Percentiles rank a stretch among this genome's conserved stretches.
These are phyloP conservation scores for Phytophthora fragariae DNA, from an alignment of 352 stramenopile species.

Conservation along the genomic window DNA sequence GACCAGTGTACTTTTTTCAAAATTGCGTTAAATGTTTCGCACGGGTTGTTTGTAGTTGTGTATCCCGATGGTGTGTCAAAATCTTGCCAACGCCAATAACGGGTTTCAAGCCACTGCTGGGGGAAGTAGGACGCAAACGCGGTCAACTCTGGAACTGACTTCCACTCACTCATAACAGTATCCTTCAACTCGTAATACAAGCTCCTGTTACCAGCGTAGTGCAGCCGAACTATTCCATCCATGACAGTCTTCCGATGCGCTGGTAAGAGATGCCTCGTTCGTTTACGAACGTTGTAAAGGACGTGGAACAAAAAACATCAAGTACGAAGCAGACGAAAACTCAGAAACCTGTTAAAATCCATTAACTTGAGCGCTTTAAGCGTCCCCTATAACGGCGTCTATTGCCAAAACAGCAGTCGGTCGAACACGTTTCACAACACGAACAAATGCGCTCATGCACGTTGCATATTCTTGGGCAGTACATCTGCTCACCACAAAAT, in stretches of 20 bases:
- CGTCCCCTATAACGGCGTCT: not conserved
- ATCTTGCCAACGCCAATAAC: conserved; percentile 1
- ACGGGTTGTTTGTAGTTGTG: conserved; percentile 6
- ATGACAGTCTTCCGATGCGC: not conserved
- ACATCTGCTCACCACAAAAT: not conserved
- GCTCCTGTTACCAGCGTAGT: not conserved
- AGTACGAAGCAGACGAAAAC: conserved; percentile 2
- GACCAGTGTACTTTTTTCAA: conserved; percentile 5
- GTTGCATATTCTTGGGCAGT: conserved; percentile 7
- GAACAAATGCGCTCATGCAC: not conserved
- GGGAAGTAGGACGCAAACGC: conserved; percentile 6
- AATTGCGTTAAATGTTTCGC: conserved; percentile 5
- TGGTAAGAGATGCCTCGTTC: not conserved
- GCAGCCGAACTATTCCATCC: not conserved
- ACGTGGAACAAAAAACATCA: conserved; percentile 10
- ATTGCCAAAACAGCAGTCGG: not conserved
- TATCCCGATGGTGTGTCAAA: not conserved
- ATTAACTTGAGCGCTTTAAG: conserved; percentile 5
- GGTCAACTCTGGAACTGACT: not conserved
- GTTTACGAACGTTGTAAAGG: conserved; percentile 9
- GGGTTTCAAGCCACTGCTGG: not conserved
- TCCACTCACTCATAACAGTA: not conserved
- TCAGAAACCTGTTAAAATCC: not conserved
- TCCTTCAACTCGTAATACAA: not conserved
- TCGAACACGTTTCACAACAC: not conserved